A percentile compares a stretch with the other conserved stretches of the same genome.
Conservation (phyloP, 2,329 filamentous ascomycete genomes). For the Pseudocercospora fuligena region DNA sequence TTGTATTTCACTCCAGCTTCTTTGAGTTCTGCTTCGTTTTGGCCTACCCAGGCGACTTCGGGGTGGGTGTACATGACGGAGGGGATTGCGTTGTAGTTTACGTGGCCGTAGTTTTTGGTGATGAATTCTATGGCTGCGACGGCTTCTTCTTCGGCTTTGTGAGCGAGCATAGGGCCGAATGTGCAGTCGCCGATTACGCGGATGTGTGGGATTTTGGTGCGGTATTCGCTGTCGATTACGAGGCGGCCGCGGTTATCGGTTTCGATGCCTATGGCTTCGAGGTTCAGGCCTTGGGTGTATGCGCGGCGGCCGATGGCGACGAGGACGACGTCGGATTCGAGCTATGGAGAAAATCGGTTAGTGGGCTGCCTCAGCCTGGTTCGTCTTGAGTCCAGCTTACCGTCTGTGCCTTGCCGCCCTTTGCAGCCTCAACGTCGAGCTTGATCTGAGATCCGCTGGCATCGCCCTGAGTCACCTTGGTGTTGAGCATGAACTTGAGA, state of each 20-base stretch:
- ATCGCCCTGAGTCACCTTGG: constrained; percentile 90
- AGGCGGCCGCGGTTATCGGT: constrained; percentile 91
- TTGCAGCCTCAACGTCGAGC: constrained; percentile 86
- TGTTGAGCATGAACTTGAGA: constrained; percentile 96
- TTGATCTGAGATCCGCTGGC: constrained; percentile 76
- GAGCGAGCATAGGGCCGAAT: constrained; percentile 93
- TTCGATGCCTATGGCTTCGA: constrained; percentile 93
- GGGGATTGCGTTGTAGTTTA: constrained; percentile 98
- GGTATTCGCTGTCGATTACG: constrained; percentile 98
- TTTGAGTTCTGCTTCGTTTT: constrained; percentile 96
- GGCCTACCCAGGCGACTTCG: constrained; percentile 97
- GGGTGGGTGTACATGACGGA: constrained; percentile 99
- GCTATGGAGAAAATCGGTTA: constrained; percentile 53
- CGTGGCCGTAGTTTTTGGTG: constrained; percentile 95
- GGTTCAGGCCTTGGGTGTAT: constrained; percentile 87
- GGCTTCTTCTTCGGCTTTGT: constrained; percentile 98
- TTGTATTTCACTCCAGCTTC: constrained; percentile 88
- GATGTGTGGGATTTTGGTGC: constrained; percentile 96
- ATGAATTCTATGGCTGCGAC: constrained; percentile 96
- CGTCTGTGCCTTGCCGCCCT: constrained; percentile 93
- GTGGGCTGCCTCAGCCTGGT: neutral
- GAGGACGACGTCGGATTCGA: constrained; percentile 93
- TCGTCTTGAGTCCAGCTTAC: constrained; percentile 56
- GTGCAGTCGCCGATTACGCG: constrained; percentile 95
- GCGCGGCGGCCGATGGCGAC: constrained; percentile 95